phyloP scores from a whole-genome alignment of 768 basidiomycete genomes.

The Tremella fuciformis region DNA sequence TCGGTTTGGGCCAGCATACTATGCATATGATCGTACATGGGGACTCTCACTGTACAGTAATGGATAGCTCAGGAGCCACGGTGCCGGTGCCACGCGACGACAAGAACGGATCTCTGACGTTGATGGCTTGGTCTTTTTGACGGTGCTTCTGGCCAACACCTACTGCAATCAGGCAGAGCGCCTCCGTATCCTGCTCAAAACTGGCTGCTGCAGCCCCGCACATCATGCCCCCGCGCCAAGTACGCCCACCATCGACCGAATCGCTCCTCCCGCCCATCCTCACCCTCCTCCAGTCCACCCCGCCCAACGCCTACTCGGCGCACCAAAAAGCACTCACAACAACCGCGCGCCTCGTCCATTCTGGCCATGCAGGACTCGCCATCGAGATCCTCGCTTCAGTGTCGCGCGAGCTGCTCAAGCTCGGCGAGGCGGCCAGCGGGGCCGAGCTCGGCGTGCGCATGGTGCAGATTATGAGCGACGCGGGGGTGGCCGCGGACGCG shows the following conservation, averaged over 20 bases:
- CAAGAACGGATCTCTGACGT: no score
- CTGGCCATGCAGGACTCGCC: slow-evolving; percentile 73
- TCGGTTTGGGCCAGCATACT: no score
- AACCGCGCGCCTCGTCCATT: slow-evolving; percentile 64
- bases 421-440: slow-evolving; percentile 82
- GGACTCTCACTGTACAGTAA: no score
- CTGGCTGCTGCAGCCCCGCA: background rate
- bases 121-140: background rate
- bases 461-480: slow-evolving; percentile 76
- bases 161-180: no score
- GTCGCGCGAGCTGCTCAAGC: slow-evolving; percentile 81
- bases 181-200: no score
- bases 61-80: no score
- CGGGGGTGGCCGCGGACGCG: slow-evolving; percentile 68
- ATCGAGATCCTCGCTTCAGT: slow-evolving; percentile 91
- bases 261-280: slow-evolving; percentile 48
- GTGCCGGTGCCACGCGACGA: no score
- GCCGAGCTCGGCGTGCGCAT: slow-evolving; percentile 77
- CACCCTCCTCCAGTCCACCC: slow-evolving; percentile 48
- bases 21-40: no score
- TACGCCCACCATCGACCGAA: slow-evolving; percentile 31
- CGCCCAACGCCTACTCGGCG: slow-evolving; percentile 82
- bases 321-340: slow-evolving; percentile 97
- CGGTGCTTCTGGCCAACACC: background rate
- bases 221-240: slow-evolving; percentile 45